Conservation (phyloP, 2,329 filamentous ascomycete genomes). For the Cladophialophora immunda region DNA sequence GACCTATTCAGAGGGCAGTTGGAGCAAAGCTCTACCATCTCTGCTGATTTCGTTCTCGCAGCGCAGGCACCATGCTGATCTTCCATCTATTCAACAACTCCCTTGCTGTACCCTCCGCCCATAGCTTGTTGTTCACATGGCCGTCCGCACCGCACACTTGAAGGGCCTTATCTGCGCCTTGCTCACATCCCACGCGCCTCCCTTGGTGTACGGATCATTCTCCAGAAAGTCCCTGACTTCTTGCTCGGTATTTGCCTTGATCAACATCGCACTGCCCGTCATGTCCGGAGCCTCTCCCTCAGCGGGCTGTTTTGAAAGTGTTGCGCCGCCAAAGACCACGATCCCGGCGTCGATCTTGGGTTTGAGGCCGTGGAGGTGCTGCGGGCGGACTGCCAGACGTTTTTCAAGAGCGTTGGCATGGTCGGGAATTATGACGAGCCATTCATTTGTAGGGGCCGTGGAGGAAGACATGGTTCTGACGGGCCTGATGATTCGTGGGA, state of each 20-base stretch:
- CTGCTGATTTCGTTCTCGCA: background rate
- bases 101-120: background rate
- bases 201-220: conserved; percentile 75
- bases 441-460: conserved; percentile 59
- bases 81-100: background rate
- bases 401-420: conserved; percentile 67
- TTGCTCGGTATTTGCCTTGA: conserved; percentile 72
- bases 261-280: conserved; percentile 78
- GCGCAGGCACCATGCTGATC: background rate
- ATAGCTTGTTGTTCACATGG: conserved; percentile 26
- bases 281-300: conserved; percentile 69
- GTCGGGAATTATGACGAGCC: conserved; percentile 75
- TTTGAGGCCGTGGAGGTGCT: conserved; percentile 36
- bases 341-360: conserved; percentile 35
- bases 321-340: conserved; percentile 62
- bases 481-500: conserved; percentile 4
- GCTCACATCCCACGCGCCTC: conserved; percentile 81
- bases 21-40: background rate
- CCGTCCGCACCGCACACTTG: conserved; percentile 39
- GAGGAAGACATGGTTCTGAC: conserved; percentile 31
- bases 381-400: conserved; percentile 42
- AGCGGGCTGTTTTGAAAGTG: conserved; percentile 71
- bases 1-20: background rate
- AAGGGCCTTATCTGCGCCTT: conserved; percentile 59
- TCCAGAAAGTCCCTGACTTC: conserved; percentile 73